A percentile compares a stretch with the other conserved stretches of the same genome.
phyloP scores from a whole-genome alignment of 2,329 filamentous ascomycete species.

The Calonectria pauciramosa region DNA sequence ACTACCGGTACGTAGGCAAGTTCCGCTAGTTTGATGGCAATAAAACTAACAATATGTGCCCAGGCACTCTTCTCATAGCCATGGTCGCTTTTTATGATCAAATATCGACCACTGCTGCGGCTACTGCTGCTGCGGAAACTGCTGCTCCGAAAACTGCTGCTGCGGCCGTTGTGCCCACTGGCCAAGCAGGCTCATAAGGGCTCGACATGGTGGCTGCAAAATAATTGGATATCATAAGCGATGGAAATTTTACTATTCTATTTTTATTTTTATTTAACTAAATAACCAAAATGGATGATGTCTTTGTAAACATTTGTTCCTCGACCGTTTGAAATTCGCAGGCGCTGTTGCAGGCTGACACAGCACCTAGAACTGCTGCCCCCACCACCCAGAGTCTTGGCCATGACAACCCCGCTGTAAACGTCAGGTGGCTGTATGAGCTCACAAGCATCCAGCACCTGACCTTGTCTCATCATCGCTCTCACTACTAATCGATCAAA shows the following conservation, averaged over 20 bases:
- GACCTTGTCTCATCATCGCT: neutral
- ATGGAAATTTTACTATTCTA: neutral
- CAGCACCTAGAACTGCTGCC: neutral
- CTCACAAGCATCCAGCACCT: neutral
- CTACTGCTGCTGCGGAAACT: neutral
- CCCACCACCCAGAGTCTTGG: neutral
- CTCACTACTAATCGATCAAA: neutral
- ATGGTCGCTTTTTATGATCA: neutral
- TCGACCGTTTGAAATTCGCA: neutral
- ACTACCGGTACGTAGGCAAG: neutral
- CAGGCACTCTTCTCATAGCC: neutral
- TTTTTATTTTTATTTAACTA: neutral
- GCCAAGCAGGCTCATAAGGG: no score
- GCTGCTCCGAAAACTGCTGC: no score
- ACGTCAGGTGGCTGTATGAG: constrained; percentile 9
- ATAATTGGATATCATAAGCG: neutral
- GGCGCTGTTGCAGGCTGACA: neutral
- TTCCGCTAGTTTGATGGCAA: neutral
- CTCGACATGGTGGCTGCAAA: no score
- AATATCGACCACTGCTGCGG: neutral
- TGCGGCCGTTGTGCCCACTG: neutral
- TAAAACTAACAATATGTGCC: neutral
- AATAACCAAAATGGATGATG: neutral
- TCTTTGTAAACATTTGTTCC: neutral
- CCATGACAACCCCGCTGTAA: neutral